Base-by-base conservation (phyloP, 2,329 filamentous ascomycete species). In the Cladosporium sp. region DNA sequence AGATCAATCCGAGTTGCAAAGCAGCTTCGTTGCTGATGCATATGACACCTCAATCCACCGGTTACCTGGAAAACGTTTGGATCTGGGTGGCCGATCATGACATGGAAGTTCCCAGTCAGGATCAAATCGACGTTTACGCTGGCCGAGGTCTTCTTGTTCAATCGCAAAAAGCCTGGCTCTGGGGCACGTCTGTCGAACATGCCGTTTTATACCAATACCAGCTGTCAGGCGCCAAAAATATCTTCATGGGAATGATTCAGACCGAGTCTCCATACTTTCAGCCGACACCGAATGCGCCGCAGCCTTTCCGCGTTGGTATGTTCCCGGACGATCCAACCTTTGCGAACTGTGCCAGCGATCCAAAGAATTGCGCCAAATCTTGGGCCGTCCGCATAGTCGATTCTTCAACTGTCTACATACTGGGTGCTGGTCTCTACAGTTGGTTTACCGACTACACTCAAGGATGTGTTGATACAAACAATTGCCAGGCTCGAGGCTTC, bases 31-130 rank as follows among this genome's bases (percentile, higher is more conserved):
- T 66, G 43, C 53, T 53, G 7, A 52, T 65, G 52, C 62, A 65
- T 51, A 55, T 82, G 41, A 82, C 79, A 9, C 67, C 72, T 45
- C 67, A 70, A 16, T 76, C 72, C 0, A 82, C 82, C 1, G 62
- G 61, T 5, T 95, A 95, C 70, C 72, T 95, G 38, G 91, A 96
- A 73, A 95, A 95, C 71, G 82, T 78, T 43, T 96, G 91, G 91
- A 82, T 88, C 65, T 96, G 91, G 91, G 84, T 88, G 22, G 83
- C 91, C 1, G 91, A 96, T 66, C 92, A 96, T 72, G 88, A 94
- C 65, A 83, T 95, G 16, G 91, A 95, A 65, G 78, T 82, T n/a
- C 57, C 70, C 1, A 9, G 4, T 4, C 22, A 4, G 22, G 9
- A 4, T 4, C 86, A 93, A 68, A 85, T 93, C 68, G 85, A 85